Percentiles rank a stretch among this genome's conserved stretches.
Evolutionary conservation across 2,329 filamentous ascomycete species (phyloP).

Genomic region (Metarhizium anisopliae): DNA sequence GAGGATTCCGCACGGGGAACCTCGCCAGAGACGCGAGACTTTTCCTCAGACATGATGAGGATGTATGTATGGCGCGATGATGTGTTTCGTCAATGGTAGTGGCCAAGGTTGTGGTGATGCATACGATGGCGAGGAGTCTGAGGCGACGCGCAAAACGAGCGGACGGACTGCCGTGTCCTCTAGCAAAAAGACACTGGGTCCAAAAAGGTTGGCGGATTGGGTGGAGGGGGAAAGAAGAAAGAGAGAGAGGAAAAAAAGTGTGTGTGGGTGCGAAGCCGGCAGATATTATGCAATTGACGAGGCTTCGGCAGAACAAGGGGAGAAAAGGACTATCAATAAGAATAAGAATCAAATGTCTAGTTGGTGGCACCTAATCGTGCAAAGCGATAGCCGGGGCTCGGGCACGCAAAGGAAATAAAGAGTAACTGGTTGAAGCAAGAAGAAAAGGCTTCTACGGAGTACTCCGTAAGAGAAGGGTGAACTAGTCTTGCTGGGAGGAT

Average conservation of each 20-base stretch:
- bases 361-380: no score
- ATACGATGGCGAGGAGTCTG: background rate
- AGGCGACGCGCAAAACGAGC: constrained; percentile 27
- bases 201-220: constrained; percentile 6
- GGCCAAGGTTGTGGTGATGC: background rate
- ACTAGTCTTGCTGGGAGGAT: no score
- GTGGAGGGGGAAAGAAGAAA: constrained; percentile 3
- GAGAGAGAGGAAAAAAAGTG: constrained; percentile 12
- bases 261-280: background rate
- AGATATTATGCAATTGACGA: constrained; percentile 23
- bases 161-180: constrained; percentile 27
- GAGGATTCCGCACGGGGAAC: constrained; percentile 47
- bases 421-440: no score
- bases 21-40: constrained; percentile 76
- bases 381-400: no score
- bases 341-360: background rate
- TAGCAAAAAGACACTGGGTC: constrained; percentile 4
- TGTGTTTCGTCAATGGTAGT: background rate
- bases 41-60: constrained; percentile 53
- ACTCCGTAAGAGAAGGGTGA: no score
- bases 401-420: no score
- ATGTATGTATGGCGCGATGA: background rate
- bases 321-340: background rate
- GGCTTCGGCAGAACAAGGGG: background rate
- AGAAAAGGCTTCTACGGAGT: background rate